These are phyloP conservation scores for Phanerochaete carnosa DNA, from an alignment of 768 basidiomycete genomes.

Conservation along the genomic window DNA sequence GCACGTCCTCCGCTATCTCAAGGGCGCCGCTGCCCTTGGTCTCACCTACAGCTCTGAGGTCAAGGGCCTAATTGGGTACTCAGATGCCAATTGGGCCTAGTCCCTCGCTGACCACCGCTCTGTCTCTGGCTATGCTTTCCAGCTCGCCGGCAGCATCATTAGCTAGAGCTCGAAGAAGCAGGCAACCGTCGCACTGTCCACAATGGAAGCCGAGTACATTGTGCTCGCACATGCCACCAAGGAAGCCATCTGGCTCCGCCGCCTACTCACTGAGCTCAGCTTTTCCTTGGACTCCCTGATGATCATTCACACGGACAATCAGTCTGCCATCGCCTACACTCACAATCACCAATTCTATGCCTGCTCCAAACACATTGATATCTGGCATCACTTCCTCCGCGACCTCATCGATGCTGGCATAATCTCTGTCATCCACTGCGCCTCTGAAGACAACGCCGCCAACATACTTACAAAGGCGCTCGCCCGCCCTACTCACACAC, in stretches of 20 bases:
- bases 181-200: conserved; percentile 34
- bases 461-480: conserved; percentile 35
- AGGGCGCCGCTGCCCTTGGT: no score
- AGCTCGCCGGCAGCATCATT: no score
- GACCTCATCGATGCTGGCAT: conserved; percentile 19
- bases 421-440: conserved; percentile 6
- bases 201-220: conserved; percentile 39
- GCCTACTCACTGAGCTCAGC: conserved; percentile 28
- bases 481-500: not conserved
- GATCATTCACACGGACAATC: conserved; percentile 33
- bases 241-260: conserved; percentile 31
- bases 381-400: conserved; percentile 32
- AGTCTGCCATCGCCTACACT: conserved; percentile 29
- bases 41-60: conserved; percentile 26
- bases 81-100: conserved; percentile 22
- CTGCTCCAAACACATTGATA: conserved; percentile 36
- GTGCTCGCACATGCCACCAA: conserved; percentile 28
- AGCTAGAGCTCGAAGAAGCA: conserved; percentile 39
- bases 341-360: conserved; percentile 27
- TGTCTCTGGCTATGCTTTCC: conserved; percentile 36
- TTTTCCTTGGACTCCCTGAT: conserved; percentile 17
- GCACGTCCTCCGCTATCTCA: no score
- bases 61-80: conserved; percentile 28
- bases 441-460: conserved; percentile 27
- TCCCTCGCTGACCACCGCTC: conserved; percentile 25